Evolutionary conservation across 2,329 filamentous ascomycete species (phyloP).

Genomic region (Xylaria sp.): DNA sequence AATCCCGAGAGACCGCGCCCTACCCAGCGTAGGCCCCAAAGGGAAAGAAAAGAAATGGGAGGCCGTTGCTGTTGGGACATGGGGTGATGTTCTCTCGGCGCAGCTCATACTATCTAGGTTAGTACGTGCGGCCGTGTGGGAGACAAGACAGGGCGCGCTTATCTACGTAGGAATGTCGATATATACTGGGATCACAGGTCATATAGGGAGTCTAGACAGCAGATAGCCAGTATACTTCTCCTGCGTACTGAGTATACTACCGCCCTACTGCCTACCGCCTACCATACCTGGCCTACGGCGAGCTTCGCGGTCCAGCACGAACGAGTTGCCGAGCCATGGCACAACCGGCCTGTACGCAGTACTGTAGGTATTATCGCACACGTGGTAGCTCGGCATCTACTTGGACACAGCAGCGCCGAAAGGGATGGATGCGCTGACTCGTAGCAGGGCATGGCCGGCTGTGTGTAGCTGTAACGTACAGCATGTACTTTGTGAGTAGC

Average conservation of each 20-base stretch:
- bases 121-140: neutral
- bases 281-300: no score
- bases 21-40: slow-evolving; percentile 7
- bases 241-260: no score
- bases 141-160: slow-evolving; percentile 14
- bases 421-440: slow-evolving; percentile 6
- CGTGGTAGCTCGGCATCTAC: slow-evolving; percentile 20
- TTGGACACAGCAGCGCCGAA: neutral
- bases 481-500: slow-evolving; percentile 10
- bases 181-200: neutral
- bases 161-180: neutral
- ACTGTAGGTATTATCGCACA: slow-evolving; percentile 10
- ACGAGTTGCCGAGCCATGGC: slow-evolving; percentile 3
- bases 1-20: slow-evolving; percentile 46
- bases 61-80: slow-evolving; percentile 18
- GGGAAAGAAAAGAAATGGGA: slow-evolving; percentile 14
- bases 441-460: slow-evolving; percentile 12
- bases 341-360: neutral
- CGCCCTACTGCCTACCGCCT: no score
- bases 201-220: neutral
- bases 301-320: no score
- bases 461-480: slow-evolving; percentile 16
- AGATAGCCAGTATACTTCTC: neutral
- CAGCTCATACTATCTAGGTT: slow-evolving; percentile 11
- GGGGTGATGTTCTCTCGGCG: slow-evolving; percentile 17